phyloP scores from a whole-genome alignment of 208 protist species.

The Leishmania turanica region DNA sequence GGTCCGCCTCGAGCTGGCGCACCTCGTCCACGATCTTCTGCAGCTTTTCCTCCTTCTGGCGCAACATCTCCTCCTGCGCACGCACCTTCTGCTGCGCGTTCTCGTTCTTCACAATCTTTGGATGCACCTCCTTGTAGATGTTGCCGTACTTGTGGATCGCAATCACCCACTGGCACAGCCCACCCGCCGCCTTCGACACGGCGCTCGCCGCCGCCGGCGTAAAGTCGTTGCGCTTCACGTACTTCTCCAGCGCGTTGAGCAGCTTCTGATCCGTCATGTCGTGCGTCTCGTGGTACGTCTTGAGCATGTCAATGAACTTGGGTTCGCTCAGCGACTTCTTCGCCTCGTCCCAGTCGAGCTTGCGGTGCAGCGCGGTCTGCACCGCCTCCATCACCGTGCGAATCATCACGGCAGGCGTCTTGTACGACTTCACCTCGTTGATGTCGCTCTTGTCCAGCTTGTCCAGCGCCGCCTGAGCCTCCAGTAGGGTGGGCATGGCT shows the following conservation, averaged over 20 bases:
- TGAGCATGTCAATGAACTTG: constrained; percentile 96
- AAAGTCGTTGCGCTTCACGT: constrained; percentile 94
- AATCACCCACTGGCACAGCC: constrained; percentile 98
- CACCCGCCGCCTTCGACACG: constrained; percentile 96
- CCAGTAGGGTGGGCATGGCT: constrained; percentile 96
- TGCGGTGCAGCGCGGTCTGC: constrained; percentile 95
- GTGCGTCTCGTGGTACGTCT: constrained; percentile 96
- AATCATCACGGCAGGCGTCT: constrained; percentile 95
- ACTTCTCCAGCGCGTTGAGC: constrained; percentile 96
- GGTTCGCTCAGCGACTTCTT: constrained; percentile 97
- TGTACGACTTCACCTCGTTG: constrained; percentile 98
- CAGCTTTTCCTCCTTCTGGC: constrained; percentile 92
- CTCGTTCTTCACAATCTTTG: constrained; percentile 96
- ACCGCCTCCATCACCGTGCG: constrained; percentile 97
- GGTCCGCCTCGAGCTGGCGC: constrained; percentile 86
- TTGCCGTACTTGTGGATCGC: constrained; percentile 98
- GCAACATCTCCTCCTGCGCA: constrained; percentile 95
- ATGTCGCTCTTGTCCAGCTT: constrained; percentile 97
- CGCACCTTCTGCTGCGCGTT: constrained; percentile 93
- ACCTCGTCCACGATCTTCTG: constrained; percentile 95
- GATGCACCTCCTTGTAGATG: constrained; percentile 97
- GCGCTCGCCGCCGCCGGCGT: constrained; percentile 84
- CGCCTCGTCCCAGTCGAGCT: constrained; percentile 95
- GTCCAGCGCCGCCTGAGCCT: constrained; percentile 95
- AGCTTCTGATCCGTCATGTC: constrained; percentile 96